These are phyloP conservation scores for Inga laurina DNA, from an alignment of 306 rosid species.

Conservation along the genomic window DNA sequence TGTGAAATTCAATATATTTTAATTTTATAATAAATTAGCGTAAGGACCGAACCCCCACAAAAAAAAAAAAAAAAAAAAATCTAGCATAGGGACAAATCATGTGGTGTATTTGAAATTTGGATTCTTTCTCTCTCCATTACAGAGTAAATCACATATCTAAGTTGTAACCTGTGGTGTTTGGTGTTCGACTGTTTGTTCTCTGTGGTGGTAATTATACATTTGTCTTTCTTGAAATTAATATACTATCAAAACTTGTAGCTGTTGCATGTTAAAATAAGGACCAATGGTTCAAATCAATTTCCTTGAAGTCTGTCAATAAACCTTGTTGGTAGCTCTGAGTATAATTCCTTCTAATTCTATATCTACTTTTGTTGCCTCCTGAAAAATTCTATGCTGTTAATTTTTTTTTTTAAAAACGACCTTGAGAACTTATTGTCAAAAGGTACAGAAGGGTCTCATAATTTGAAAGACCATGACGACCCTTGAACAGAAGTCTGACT, in stretches of 20 bases:
- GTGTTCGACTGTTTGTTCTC: background rate
- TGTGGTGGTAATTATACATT: background rate
- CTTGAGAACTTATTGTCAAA: background rate
- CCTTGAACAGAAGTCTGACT: slow-evolving; percentile 1
- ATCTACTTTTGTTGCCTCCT: slow-evolving; percentile 8
- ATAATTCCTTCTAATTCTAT: slow-evolving; percentile 11
- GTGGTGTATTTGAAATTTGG: background rate
- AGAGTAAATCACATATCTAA: background rate
- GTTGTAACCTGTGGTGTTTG: background rate
- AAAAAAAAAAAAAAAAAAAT: background rate
- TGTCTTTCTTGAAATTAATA: slow-evolving; percentile 2
- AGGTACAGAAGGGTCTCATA: background rate
- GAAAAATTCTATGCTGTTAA: background rate
- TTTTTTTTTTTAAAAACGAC: background rate
- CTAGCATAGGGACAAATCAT: background rate
- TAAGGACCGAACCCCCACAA: background rate
- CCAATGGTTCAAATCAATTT: slow-evolving; percentile 9
- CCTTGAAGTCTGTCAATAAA: slow-evolving; percentile 27
- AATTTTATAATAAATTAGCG: background rate
- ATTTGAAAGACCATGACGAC: background rate
- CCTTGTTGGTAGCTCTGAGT: slow-evolving; percentile 15
- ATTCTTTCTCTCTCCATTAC: background rate
- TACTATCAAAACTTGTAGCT: slow-evolving; percentile 8
- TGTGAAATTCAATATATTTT: too few relatives aligned
- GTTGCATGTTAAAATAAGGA: slow-evolving; percentile 15